Evolutionary conservation across 2,329 filamentous ascomycete genomes (phyloP).

Genomic region (Claviceps maximensis): DNA sequence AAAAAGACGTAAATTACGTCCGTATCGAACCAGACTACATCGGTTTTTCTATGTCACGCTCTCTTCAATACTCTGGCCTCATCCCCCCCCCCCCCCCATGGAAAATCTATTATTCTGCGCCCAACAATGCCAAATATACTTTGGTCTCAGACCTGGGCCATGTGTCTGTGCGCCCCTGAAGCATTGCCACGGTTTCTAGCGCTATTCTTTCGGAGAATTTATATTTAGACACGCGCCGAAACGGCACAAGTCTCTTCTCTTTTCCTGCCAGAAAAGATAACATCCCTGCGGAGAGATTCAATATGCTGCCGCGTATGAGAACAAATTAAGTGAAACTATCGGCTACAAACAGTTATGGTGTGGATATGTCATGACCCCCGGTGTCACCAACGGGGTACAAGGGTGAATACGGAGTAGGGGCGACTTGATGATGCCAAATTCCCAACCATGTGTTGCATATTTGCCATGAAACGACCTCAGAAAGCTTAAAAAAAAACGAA

Average conservation of each 20-base stretch:
- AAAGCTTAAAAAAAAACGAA: no score
- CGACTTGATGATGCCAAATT: not conserved
- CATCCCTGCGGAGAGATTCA: not conserved
- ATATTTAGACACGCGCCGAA: not conserved
- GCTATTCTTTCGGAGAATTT: constrained; percentile 7
- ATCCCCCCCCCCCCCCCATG: not conserved
- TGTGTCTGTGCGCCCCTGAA: constrained; percentile 4
- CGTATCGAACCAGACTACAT: not conserved
- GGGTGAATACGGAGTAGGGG: not conserved
- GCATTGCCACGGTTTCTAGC: constrained; percentile 3
- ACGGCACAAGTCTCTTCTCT: not conserved
- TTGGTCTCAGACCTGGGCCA: constrained; percentile 1
- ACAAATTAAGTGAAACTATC: not conserved
- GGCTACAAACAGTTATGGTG: constrained; percentile 1
- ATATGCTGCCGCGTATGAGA: not conserved
- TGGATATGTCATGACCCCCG: constrained; percentile 1
- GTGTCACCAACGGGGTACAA: not conserved
- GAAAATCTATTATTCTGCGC: not conserved
- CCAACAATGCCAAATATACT: not conserved
- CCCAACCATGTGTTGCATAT: not conserved
- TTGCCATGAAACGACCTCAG: not conserved
- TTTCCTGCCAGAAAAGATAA: not conserved
- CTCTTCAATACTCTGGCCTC: not conserved
- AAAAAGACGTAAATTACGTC: not conserved
- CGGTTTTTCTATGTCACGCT: not conserved